Evolutionary conservation across 2,329 filamentous ascomycete genomes (phyloP), one percentile per base, ranked within the genome.

Genomic region (Trichoderma sp.): DNA sequence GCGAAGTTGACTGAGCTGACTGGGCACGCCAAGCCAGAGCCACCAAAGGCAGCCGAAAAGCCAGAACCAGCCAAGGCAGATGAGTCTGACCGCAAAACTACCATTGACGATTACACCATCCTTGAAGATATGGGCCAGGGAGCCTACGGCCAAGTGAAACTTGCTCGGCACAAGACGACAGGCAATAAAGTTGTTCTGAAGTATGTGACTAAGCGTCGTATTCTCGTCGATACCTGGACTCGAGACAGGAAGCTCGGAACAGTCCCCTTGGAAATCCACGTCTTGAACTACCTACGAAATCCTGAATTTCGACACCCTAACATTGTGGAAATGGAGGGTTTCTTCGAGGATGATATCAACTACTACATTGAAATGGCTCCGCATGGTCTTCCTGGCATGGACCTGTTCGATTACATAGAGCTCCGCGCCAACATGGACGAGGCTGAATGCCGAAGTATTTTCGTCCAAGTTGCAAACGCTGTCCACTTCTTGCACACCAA

Each of bases 311-410:
- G 83, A 57, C 89, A 92, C 74, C 87, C 88, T 65, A 91, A 92
- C 74, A 91, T 92, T 73, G 88, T 92, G 19, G 89, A 91, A 78
- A 91, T 92, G 89, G 85, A 89, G 70, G 88, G 89, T 71, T 92
- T 92, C 77, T 91, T 92, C 73, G 89, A 92, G 78, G 93, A 96
- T 73, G 90, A 93, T 72, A 85, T 90, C 75, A 98, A 99, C 77
- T 99, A 99, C 81, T 99, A 99, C 80, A 99, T 99, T 74, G 96
- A 98, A 79, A 99, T 98, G 93, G 86, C 92, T 16, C 96, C 96
- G 0, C 96, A 98, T 75, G 96, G 96, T 1, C 84, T 97, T 47
- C 96, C 96, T 0, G 96, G 96, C 14, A 98, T 99, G 94, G 96
- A 99, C 79, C 86, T 99, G 2, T 99, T 99, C 76, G 96, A 99